Evolutionary conservation across 2,329 filamentous ascomycete genomes (phyloP).

Genomic region (Fragosphaeria purpurea): DNA sequence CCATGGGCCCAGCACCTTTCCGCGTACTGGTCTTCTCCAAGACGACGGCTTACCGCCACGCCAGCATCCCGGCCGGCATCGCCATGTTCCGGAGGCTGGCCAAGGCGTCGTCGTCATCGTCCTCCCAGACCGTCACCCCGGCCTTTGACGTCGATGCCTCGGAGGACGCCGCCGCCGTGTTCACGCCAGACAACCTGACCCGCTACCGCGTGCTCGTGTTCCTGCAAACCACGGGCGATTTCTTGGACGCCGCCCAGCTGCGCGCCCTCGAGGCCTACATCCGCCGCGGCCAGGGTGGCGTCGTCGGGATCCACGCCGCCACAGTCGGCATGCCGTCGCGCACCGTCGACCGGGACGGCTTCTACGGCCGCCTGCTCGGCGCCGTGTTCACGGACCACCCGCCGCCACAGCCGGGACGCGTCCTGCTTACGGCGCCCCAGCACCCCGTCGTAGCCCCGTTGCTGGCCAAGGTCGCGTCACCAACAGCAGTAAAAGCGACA

Average conservation of each 20-base stretch:
- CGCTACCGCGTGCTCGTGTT: constrained; percentile 27
- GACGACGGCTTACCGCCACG: constrained; percentile 28
- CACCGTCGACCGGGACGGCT: constrained; percentile 16
- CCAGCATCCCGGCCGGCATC: constrained; percentile 28
- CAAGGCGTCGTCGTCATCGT: constrained; percentile 5
- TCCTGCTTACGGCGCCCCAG: constrained; percentile 19
- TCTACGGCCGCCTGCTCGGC: constrained; percentile 29
- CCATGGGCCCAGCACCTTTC: constrained; percentile 13
- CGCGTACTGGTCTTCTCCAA: constrained; percentile 29
- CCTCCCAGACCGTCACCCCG: background rate
- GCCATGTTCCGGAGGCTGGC: constrained; percentile 22
- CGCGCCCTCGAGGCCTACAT: constrained; percentile 24
- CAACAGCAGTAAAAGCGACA: background rate
- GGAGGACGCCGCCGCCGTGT: constrained; percentile 24
- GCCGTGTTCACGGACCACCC: constrained; percentile 29
- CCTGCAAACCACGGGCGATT: constrained; percentile 28
- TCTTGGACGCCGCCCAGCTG: constrained; percentile 24
- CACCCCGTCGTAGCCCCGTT: constrained; percentile 21
- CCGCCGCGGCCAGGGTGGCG: constrained; percentile 22
- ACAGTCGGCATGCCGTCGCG: constrained; percentile 21
- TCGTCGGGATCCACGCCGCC: constrained; percentile 32
- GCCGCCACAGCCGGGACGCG: constrained; percentile 22
- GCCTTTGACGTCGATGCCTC: constrained; percentile 24
- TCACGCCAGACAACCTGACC: constrained; percentile 21
- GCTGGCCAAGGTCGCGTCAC: constrained; percentile 11